A percentile compares a stretch with the other conserved stretches of the same genome.
Conservation (phyloP, 2,329 filamentous ascomycete genomes). For the Trichoderma sp. region DNA sequence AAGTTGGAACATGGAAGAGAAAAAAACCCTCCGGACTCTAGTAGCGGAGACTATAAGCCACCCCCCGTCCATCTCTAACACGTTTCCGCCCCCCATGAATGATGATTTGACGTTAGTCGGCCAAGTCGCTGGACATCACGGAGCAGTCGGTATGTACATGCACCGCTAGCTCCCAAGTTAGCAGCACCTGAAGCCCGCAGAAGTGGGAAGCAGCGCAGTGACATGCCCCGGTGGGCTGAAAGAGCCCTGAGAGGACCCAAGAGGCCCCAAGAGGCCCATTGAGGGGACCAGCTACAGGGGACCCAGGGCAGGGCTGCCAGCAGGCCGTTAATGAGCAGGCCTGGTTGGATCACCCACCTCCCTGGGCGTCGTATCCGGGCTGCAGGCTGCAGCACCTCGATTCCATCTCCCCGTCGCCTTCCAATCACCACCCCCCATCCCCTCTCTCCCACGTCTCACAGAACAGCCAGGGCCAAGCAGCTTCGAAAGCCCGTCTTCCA, state of each 20-base stretch:
- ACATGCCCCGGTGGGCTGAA: slow-evolving; percentile 5
- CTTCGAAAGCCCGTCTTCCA: background rate
- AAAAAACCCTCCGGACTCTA: background rate
- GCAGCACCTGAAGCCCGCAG: background rate
- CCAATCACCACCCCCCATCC: slow-evolving; percentile 21
- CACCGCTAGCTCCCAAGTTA: background rate
- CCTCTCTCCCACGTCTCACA: slow-evolving; percentile 20
- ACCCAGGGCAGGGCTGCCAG: slow-evolving; percentile 3
- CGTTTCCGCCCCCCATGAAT: background rate
- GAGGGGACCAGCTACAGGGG: background rate
- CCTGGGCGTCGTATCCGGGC: slow-evolving; percentile 20
- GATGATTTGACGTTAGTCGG: background rate
- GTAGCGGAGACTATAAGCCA: background rate
- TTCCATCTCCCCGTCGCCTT: slow-evolving; percentile 18
- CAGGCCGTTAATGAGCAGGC: background rate
- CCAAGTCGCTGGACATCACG: background rate
- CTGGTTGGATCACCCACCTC: slow-evolving; percentile 12
- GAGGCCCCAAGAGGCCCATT: background rate
- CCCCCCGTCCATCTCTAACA: slow-evolving; percentile 9
- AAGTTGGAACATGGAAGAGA: background rate
- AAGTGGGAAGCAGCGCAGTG: background rate
- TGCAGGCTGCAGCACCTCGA: slow-evolving; percentile 16
- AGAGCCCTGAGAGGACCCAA: background rate
- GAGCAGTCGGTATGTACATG: background rate
- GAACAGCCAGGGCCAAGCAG: slow-evolving; percentile 1